Base-by-base conservation (phyloP, 768 basidiomycete genomes). In the Mycena indigotica region DNA sequence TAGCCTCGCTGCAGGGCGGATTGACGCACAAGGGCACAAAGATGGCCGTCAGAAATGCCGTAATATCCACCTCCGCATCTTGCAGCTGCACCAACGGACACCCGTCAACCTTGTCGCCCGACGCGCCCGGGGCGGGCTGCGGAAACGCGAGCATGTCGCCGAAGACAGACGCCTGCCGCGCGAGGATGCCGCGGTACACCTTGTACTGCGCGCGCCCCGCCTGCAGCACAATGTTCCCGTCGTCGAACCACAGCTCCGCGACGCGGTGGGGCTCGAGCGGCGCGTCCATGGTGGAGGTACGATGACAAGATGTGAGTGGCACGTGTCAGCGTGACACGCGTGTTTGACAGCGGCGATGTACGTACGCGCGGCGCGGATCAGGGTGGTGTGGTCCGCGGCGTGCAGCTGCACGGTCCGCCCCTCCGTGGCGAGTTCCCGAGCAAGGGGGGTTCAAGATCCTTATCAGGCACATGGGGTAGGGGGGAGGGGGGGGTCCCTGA, bases 181-280 rank as follows among this genome's bases (percentile, higher is more conserved):
- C 21, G 3, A 64, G 57, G 10, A 62, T 38, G 25, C 60, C 52
- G 2, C 39, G 53, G 46, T 66, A 60, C 1, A 66, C 59, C 6
- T 55, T 40, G 46, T 60, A 65, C 25, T 40, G 49, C 2, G 32
- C 58, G 15, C 50, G 30, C 23, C 57, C 50, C 3, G 56, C 62
- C 39, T 63, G 51, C 12, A 65, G 49, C 15, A 65, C 45, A 8
- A 65, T 41, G 38, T 48, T 65, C 1, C 62, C 64, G 28, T 65
- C 64, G 15, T 57, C 52, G 24, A 65, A 65, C 62, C 62, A 65
- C 15, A 60, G 52, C 55, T 44, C 41, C 13, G 6, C 41, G 41
- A 44, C 23, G 6, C 41, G 41, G 5, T 19, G 41, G 23, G 23
- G 41, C 41, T 15, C 15, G 41, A 19, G 6, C 41, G 41, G 32